Conservation (phyloP, 805 yeast genomes). For the Starmera dryadoides region DNA sequence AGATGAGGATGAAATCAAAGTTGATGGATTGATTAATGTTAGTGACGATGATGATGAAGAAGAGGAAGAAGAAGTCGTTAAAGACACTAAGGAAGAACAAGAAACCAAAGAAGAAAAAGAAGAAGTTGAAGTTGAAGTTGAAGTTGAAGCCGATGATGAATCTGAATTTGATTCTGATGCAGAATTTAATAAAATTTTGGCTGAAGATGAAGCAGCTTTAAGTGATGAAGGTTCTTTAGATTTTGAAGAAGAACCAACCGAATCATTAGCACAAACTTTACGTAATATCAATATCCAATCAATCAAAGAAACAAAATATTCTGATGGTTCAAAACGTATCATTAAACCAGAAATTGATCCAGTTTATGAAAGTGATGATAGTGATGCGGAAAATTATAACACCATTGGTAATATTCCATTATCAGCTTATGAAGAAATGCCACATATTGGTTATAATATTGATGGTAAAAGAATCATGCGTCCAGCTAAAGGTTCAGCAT, state of each 20-base stretch:
- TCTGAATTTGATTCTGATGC: constrained; percentile 48
- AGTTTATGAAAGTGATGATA: constrained; percentile 89
- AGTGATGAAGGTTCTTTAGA: constrained; percentile 36
- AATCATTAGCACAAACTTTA: constrained; percentile 38
- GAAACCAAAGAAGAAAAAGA: constrained; percentile 10
- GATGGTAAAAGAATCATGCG: constrained; percentile 98
- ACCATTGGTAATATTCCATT: constrained; percentile 93
- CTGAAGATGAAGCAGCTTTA: constrained; percentile 28
- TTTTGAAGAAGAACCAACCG: constrained; percentile 49
- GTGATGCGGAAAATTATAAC: constrained; percentile 73
- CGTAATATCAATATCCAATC: constrained; percentile 32
- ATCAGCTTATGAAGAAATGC: constrained; percentile 92
- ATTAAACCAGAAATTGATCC: constrained; percentile 90
- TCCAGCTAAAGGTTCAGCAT: constrained; percentile 94
- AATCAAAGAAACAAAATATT: constrained; percentile 39
- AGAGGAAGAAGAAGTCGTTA: constrained; percentile 14
- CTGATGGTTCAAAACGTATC: constrained; percentile 77
- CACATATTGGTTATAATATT: constrained; percentile 94
- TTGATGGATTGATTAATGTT: constrained; percentile 32
- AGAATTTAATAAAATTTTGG: constrained; percentile 55
- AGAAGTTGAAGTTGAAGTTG: constrained; percentile 6
- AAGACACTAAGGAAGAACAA: constrained; percentile 9
- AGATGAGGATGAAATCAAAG: constrained; percentile 14
- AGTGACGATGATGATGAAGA: constrained; percentile 26
- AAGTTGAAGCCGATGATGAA: constrained; percentile 15